phyloP scores from a whole-genome alignment of 192 early-diverging fungal genomes.

The Glomus cerebriforme region DNA sequence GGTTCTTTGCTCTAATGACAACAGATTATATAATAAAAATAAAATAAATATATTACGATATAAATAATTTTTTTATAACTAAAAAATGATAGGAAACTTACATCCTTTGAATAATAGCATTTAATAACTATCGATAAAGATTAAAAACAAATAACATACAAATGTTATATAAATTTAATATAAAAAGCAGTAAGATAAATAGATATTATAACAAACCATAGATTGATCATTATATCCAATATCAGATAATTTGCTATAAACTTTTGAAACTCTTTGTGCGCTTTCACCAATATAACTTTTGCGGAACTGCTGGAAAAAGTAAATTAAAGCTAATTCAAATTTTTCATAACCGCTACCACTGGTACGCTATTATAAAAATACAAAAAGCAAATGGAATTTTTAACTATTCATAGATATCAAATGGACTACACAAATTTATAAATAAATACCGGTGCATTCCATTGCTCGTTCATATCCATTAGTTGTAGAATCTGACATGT shows the following conservation, averaged over 20 bases:
- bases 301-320: slow-evolving; percentile 76
- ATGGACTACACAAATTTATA: background rate
- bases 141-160: slow-evolving; percentile 12
- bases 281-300: slow-evolving; percentile 82
- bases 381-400: background rate
- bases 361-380: slow-evolving; percentile 37
- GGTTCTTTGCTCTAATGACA: slow-evolving; percentile 56
- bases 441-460: slow-evolving; percentile 47
- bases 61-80: background rate
- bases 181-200: background rate
- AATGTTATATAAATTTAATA: background rate
- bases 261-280: slow-evolving; percentile 57
- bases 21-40: slow-evolving; percentile 39
- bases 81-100: background rate
- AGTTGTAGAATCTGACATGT: slow-evolving; percentile 68
- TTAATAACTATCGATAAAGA: background rate
- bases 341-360: slow-evolving; percentile 57
- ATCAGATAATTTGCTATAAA: slow-evolving; percentile 66
- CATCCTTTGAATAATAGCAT: background rate
- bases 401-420: slow-evolving; percentile 1
- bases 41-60: background rate
- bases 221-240: slow-evolving; percentile 70
- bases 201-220: slow-evolving; percentile 26
- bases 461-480: slow-evolving; percentile 66
- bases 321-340: slow-evolving; percentile 79